These are phyloP conservation scores for Phaeoacremonium minimum DNA, from an alignment of 2,329 filamentous ascomycete species.

Conservation along the genomic window DNA sequence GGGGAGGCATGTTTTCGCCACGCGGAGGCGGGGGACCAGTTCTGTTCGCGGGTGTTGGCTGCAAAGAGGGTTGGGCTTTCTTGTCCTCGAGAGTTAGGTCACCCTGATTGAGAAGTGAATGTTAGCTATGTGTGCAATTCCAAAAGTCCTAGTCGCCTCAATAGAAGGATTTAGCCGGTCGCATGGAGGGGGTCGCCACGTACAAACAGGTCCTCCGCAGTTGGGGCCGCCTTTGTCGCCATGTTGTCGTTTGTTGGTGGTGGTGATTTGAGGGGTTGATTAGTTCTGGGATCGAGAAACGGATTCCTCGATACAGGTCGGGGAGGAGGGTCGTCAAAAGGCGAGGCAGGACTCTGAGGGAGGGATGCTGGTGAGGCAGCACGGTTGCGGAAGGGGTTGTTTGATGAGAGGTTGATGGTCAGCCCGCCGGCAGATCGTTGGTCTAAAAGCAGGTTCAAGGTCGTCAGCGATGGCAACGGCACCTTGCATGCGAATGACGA, in stretches of 20 bases:
- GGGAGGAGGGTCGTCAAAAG: slow-evolving; percentile 54
- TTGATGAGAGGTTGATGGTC: slow-evolving; percentile 68
- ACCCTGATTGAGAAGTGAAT: slow-evolving; percentile 50
- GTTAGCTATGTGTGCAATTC: too few species aligned
- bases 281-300: slow-evolving; percentile 59
- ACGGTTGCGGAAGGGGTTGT: slow-evolving; percentile 78
- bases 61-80: slow-evolving; percentile 22
- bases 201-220: slow-evolving; percentile 74
- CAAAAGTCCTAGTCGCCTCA: too few species aligned
- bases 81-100: slow-evolving; percentile 64
- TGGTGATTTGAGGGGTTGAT: slow-evolving; percentile 8
- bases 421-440: slow-evolving; percentile 50
- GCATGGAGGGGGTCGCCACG: slow-evolving; percentile 32
- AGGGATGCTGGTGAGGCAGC: slow-evolving; percentile 53
- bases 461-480: slow-evolving; percentile 18
- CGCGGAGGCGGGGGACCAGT: slow-evolving; percentile 32
- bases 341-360: slow-evolving; percentile 42
- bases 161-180: background rate
- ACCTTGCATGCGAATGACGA: slow-evolving; percentile 36
- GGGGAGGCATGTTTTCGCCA: slow-evolving; percentile 44
- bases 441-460: slow-evolving; percentile 28
- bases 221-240: slow-evolving; percentile 37
- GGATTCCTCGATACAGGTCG: slow-evolving; percentile 70
- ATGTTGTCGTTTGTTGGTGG: background rate
- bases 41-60: slow-evolving; percentile 30